A percentile compares a stretch with the other conserved stretches of the same genome.
phyloP scores from a whole-genome alignment of 2,329 filamentous ascomycete genomes.

The Diaporthe velutina region DNA sequence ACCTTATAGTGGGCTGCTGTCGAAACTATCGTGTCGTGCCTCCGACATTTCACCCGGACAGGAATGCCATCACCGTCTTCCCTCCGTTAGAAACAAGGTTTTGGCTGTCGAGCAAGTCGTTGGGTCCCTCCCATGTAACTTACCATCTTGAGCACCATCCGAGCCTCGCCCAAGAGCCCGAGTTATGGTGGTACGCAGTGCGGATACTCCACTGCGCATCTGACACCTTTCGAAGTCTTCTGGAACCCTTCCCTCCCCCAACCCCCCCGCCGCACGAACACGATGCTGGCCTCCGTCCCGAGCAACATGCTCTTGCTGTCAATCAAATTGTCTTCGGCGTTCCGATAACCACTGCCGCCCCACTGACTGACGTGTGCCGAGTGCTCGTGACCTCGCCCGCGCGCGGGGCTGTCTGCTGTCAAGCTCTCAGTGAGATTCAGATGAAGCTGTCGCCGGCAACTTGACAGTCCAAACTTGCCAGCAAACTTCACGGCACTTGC shows the following conservation, averaged over 20 bases:
- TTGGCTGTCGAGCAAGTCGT: background rate
- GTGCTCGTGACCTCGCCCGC: background rate
- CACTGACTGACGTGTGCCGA: slow-evolving; percentile 32
- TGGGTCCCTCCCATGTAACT: background rate
- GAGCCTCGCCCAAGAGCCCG: background rate
- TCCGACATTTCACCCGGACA: background rate
- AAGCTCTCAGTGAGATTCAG: background rate
- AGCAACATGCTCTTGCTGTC: background rate
- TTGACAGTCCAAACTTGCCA: background rate
- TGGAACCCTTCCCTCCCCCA: slow-evolving; percentile 11
- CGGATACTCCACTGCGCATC: background rate
- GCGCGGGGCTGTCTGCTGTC: slow-evolving; percentile 1
- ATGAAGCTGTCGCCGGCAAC: background rate
- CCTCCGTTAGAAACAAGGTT: slow-evolving; percentile 28
- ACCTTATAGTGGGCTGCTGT: slow-evolving; percentile 30
- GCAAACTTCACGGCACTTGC: slow-evolving; percentile 14
- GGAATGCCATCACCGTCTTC: background rate
- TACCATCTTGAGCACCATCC: slow-evolving; percentile 8
- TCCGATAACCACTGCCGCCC: slow-evolving; percentile 8
- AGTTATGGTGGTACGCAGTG: background rate
- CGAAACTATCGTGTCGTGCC: slow-evolving; percentile 20
- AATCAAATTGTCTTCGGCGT: background rate
- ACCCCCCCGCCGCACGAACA: background rate
- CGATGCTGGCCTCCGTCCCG: background rate
- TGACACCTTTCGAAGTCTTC: slow-evolving; percentile 30